Conservation (phyloP, 2,329 filamentous ascomycete genomes). For the Paramyrothecium sp. region DNA sequence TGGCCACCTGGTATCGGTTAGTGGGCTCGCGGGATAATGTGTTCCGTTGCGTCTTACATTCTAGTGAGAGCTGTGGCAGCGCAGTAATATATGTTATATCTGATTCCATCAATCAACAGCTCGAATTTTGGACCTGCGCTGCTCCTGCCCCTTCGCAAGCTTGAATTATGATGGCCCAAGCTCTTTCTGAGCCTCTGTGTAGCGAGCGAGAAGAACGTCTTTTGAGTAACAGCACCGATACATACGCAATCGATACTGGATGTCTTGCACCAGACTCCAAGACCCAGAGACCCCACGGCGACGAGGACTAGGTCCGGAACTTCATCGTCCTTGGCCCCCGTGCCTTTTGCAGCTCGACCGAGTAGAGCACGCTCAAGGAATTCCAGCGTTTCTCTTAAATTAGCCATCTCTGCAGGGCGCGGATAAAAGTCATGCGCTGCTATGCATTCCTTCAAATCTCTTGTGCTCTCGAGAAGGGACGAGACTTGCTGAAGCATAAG, state of each 20-base stretch:
- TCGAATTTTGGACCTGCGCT: conserved; percentile 64
- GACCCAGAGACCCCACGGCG: conserved; percentile 64
- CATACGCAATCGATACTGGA: conserved; percentile 68
- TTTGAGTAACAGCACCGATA: conserved; percentile 59
- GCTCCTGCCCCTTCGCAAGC: conserved; percentile 58
- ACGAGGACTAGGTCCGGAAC: conserved; percentile 50
- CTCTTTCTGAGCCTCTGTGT: conserved; percentile 51
- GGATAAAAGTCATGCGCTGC: too few species aligned
- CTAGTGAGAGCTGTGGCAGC: conserved; percentile 54
- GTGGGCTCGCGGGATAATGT: conserved; percentile 1
- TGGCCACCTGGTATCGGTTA: conserved; percentile 36
- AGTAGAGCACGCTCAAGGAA: too few species aligned
- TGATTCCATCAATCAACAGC: conserved; percentile 55
- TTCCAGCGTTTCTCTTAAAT: too few species aligned
- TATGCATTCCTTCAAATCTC: too few species aligned
- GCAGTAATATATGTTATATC: conserved; percentile 66
- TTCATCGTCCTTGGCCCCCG: too few species aligned
- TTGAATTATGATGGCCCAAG: conserved; percentile 38
- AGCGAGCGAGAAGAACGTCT: conserved; percentile 60
- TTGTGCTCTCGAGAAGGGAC: too few species aligned
- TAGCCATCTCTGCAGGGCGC: too few species aligned
- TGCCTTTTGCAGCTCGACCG: too few species aligned
- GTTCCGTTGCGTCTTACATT: conserved; percentile 26
- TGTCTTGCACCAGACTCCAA: conserved; percentile 58
- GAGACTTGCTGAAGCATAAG: too few species aligned